phyloP scores from a whole-genome alignment of 495 filamentous ascomycete genomes.

The Aspergillus diversus region DNA sequence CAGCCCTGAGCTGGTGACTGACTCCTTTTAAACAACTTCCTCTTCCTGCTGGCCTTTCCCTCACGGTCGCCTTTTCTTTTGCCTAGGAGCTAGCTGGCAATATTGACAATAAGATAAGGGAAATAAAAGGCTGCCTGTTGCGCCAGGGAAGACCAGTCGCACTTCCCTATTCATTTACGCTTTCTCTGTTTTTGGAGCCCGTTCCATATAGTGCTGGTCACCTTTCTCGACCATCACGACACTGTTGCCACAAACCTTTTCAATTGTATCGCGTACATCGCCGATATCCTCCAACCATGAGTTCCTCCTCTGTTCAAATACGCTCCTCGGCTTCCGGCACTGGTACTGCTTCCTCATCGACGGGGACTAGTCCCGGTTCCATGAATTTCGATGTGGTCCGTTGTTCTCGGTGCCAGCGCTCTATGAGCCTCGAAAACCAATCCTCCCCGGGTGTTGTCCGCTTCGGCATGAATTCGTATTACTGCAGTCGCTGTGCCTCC shows the following conservation, averaged over 20 bases:
- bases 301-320: conserved; percentile 43
- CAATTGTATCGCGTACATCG: not conserved
- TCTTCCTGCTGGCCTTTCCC: conserved; percentile 1
- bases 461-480: conserved; percentile 79
- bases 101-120: not conserved
- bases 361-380: conserved; percentile 27
- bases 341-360: conserved; percentile 19
- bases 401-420: conserved; percentile 55
- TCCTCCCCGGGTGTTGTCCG: conserved; percentile 62
- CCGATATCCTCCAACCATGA: conserved; percentile 32
- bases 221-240: not conserved
- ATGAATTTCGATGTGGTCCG: conserved; percentile 46
- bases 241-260: not conserved
- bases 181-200: no score
- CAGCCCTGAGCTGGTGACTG: conserved; percentile 14
- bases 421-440: conserved; percentile 45
- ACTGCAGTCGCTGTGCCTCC: conserved; percentile 73
- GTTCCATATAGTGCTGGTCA: not conserved
- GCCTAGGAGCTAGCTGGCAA: not conserved
- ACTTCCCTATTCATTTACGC: no score
- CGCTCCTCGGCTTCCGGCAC: conserved; percentile 34
- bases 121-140: not conserved
- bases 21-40: not conserved
- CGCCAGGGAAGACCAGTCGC: no score
- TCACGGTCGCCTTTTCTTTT: conserved; percentile 2